Evolutionary conservation across 805 yeast genomes (phyloP).

Genomic region (Blastobotrys muscicola): DNA sequence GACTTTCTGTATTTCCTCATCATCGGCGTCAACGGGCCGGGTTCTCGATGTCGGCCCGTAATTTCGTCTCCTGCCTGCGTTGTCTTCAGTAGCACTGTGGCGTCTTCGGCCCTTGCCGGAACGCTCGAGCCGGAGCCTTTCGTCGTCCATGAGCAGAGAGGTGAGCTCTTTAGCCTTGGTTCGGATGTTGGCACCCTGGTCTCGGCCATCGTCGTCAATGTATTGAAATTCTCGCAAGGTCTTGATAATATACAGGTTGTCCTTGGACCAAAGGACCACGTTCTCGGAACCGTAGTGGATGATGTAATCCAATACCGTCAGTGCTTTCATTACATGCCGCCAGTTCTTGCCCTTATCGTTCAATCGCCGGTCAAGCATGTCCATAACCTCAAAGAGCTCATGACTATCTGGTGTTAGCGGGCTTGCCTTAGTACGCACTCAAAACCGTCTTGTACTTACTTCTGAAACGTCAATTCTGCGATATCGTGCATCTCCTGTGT

Average conservation of each 20-base stretch:
- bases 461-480: slow-evolving; percentile 60
- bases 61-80: background rate
- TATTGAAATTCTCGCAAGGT: slow-evolving; percentile 85
- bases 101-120: slow-evolving; percentile 22
- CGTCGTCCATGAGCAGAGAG: slow-evolving; percentile 69
- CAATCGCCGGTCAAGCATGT: slow-evolving; percentile 81
- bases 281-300: slow-evolving; percentile 80
- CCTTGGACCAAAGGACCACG: slow-evolving; percentile 86
- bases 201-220: slow-evolving; percentile 65
- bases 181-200: slow-evolving; percentile 81
- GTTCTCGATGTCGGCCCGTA: too few species aligned
- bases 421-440: background rate
- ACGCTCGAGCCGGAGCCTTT: slow-evolving; percentile 65
- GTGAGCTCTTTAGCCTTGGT: slow-evolving; percentile 87
- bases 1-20: slow-evolving; percentile 70
- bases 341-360: slow-evolving; percentile 96
- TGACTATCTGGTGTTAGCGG: slow-evolving; percentile 29
- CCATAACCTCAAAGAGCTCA: slow-evolving; percentile 84
- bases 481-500: slow-evolving; percentile 75
- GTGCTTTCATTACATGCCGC: slow-evolving; percentile 90
- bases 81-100: slow-evolving; percentile 1
- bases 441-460: slow-evolving; percentile 19
- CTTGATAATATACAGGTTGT: slow-evolving; percentile 77
- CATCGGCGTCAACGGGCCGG: slow-evolving; percentile 52
- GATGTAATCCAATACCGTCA: slow-evolving; percentile 80